Conservation (phyloP, 805 yeast species). For the Isabelozyma heimii region DNA sequence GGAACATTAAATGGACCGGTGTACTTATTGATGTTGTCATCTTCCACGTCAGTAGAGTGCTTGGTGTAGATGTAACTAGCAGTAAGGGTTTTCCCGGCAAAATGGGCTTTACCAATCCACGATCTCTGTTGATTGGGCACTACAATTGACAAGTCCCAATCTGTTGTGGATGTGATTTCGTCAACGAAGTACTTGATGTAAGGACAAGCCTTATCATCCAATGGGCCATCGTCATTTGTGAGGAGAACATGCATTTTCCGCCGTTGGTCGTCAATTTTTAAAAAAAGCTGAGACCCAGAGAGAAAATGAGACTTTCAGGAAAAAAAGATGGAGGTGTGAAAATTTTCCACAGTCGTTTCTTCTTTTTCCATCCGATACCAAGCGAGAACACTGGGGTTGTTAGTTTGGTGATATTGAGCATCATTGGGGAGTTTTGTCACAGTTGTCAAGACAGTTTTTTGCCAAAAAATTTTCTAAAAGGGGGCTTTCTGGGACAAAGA, state of each 20-base stretch:
- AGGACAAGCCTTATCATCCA: conserved; percentile 75
- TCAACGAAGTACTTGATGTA: conserved; percentile 80
- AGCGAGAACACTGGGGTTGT: neutral
- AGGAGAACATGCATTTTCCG: conserved; percentile 49
- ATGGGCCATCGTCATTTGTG: conserved; percentile 97
- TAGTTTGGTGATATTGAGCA: neutral
- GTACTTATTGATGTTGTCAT: conserved; percentile 46
- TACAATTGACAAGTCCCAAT: conserved; percentile 83
- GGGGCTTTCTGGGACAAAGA: no score
- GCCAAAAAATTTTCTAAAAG: neutral
- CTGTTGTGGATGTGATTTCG: conserved; percentile 58
- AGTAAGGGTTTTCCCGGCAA: conserved; percentile 68
- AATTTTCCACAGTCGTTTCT: neutral
- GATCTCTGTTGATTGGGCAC: conserved; percentile 86
- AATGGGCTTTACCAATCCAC: conserved; percentile 98
- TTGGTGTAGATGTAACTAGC: conserved; percentile 63
- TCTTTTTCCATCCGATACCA: neutral
- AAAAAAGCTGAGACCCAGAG: neutral
- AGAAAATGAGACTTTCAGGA: neutral
- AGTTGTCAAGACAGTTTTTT: neutral
- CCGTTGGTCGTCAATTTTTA: neutral
- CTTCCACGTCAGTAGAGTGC: conserved; percentile 42
- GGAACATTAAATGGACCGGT: conserved; percentile 67
- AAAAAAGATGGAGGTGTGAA: neutral
- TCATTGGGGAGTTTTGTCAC: neutral